A percentile compares a stretch with the other conserved stretches of the same genome.
phyloP scores from a whole-genome alignment of 495 filamentous ascomycete genomes.

The Oidiodendron maius region DNA sequence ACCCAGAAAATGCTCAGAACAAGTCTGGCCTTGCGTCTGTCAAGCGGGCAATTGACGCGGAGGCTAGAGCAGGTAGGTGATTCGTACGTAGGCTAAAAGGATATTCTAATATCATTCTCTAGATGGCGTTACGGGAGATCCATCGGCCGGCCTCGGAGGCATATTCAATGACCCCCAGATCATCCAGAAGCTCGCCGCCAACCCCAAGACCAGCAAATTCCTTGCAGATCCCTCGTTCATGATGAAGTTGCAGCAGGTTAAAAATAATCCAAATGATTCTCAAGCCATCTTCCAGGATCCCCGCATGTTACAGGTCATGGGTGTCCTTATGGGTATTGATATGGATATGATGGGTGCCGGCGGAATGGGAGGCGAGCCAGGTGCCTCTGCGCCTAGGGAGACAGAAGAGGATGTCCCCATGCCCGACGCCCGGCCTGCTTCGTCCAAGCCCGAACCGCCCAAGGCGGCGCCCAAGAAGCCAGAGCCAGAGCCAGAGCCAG shows the following conservation, averaged over 20 bases:
- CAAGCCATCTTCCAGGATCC: constrained; percentile 82
- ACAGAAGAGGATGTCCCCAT: constrained; percentile 72
- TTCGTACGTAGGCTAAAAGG: neutral
- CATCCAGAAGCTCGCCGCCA: constrained; percentile 81
- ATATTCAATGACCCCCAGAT: constrained; percentile 93
- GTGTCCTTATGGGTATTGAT: constrained; percentile 88
- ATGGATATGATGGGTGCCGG: constrained; percentile 61
- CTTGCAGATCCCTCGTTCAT: constrained; percentile 88
- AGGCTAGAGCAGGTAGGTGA: constrained; percentile 59
- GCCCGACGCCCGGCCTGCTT: constrained; percentile 55
- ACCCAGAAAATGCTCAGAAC: constrained; percentile 86
- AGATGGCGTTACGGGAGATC: constrained; percentile 47
- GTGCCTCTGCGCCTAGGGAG: constrained; percentile 40
- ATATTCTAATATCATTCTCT: constrained; percentile 4
- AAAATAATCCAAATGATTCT: constrained; percentile 72
- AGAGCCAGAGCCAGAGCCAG: constrained; percentile 46
- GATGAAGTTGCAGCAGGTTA: constrained; percentile 74
- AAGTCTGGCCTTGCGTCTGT: constrained; percentile 81
- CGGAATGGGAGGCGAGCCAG: constrained; percentile 37
- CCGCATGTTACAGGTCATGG: constrained; percentile 88
- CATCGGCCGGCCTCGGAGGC: constrained; percentile 68
- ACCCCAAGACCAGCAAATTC: constrained; percentile 84
- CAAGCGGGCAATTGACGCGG: constrained; percentile 79
- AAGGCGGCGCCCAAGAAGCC: constrained; percentile 46
- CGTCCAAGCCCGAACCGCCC: constrained; percentile 31